Evolutionary conservation across 2,329 filamentous ascomycete species (phyloP).

Genomic region (Nigrospora osmanthi): DNA sequence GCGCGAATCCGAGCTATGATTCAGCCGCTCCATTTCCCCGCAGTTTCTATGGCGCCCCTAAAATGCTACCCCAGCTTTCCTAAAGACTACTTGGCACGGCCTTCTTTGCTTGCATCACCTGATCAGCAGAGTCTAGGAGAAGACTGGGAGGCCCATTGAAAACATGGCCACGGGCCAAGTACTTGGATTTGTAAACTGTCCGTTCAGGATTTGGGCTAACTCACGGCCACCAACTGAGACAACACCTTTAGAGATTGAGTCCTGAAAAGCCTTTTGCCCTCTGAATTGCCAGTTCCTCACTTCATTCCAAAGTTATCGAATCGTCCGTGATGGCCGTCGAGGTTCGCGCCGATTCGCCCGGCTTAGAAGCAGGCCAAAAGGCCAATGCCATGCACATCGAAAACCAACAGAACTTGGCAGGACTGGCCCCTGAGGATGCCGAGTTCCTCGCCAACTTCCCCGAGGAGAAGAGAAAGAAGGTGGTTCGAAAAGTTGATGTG

Average conservation of each 20-base stretch:
- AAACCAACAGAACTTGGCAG: background rate
- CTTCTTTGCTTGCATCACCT: no score
- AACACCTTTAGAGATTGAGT: no score
- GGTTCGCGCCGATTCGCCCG: background rate
- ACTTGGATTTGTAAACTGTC: no score
- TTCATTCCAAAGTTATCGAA: background rate
- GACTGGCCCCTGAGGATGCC: conserved; percentile 14
- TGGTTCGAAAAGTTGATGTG: conserved; percentile 21
- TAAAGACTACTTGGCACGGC: no score
- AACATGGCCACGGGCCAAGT: no score
- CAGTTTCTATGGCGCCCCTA: no score
- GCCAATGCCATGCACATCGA: background rate
- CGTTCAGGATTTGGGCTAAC: no score
- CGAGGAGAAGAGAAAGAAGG: conserved; percentile 18
- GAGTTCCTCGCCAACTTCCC: conserved; percentile 22
- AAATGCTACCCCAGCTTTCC: background rate
- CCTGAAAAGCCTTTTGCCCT: no score
- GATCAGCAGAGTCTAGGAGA: no score
- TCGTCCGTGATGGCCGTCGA: background rate
- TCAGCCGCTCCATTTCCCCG: background rate
- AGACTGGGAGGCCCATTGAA: no score
- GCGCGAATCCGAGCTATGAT: background rate
- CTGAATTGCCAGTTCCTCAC: no score
- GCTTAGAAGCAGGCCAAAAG: background rate
- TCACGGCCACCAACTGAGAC: no score